Base-by-base conservation (phyloP, 192 early-diverging fungal genomes). In the Coemansia nantahalensis region DNA sequence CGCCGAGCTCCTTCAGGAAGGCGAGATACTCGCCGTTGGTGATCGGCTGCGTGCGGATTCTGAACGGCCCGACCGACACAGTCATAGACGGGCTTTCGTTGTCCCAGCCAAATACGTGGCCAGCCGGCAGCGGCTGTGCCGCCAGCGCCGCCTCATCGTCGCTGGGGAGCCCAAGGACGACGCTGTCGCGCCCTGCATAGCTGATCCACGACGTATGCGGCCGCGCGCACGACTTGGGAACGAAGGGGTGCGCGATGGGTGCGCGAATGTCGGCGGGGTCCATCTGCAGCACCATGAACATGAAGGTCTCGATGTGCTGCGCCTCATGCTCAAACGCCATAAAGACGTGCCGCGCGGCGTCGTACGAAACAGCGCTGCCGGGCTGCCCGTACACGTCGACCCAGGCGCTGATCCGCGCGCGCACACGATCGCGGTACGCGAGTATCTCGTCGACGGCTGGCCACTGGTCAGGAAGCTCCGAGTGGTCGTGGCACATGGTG, bases 241-340 rank as follows among this genome's bases (percentile, higher is more conserved):
- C 49, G 47, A 51, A 60, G 7, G 24, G 26, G 22, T 31, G 33
- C 15, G 24, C 22, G 5, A 38, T 17, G 0, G 78, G 77, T 33
- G 70, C 21, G 33, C 39, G 15, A 5, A 66, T 75, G 8, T 62
- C 42, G 15, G 10, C 18, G n/a, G 69, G 69, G 5, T 39, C 7
- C 69, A 73, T 61, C 35, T 73, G 94, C 5, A 91, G 74, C 3
- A 93, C 62, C 91, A 97, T 97, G 54, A 94, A 93, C 2, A 96
- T 65, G 16, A 96, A 33, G 0, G 94, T 97, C 62, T 97, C 94
- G 8, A 93, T 63, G 51, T 97, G 94, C 91, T 94, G 87, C 1
- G 86, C 91, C 52, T 97, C 89, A 61, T 97, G 94, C 63, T 97
- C 94, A 76, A 88, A 94, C 12, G 79, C 75, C 92, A 96, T 93